These are phyloP conservation scores for Clausena lansium DNA, from an alignment of 345 rosid species.

Conservation along the genomic window DNA sequence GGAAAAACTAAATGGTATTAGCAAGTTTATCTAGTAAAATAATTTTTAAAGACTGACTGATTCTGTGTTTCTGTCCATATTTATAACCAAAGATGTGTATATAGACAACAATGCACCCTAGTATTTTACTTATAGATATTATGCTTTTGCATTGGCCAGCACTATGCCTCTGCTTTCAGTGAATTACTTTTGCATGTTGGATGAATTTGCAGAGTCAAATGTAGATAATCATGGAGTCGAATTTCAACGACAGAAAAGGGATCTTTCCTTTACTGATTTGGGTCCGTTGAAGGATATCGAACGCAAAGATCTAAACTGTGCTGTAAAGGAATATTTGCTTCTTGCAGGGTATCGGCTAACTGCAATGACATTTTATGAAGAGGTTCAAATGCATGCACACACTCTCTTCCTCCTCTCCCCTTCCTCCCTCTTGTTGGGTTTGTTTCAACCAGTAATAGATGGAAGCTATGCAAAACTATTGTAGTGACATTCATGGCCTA, in stretches of 20 bases:
- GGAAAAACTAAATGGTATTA: slow-evolving; percentile 49
- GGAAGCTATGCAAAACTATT: background rate
- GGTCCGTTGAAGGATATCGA: slow-evolving; percentile 85
- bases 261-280: slow-evolving; percentile 56
- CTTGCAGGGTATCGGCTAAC: slow-evolving; percentile 92
- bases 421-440: background rate
- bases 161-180: background rate
- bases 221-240: slow-evolving; percentile 46
- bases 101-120: background rate
- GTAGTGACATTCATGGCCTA: background rate
- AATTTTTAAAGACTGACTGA: background rate
- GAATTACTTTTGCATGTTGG: slow-evolving; percentile 10
- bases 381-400: slow-evolving; percentile 38
- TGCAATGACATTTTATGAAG: slow-evolving; percentile 96
- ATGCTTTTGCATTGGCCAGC: background rate
- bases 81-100: background rate
- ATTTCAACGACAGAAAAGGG: slow-evolving; percentile 52
- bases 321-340: slow-evolving; percentile 91
- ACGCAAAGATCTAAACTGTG: slow-evolving; percentile 88
- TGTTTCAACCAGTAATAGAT: background rate
- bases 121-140: background rate
- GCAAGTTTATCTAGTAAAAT: background rate
- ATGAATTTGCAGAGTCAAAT: slow-evolving; percentile 47
- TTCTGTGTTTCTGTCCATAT: background rate
- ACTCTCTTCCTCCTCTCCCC: background rate